These are phyloP conservation scores for Epithemia pelagica DNA, from an alignment of 108 stramenopile species.

Conservation along the genomic window DNA sequence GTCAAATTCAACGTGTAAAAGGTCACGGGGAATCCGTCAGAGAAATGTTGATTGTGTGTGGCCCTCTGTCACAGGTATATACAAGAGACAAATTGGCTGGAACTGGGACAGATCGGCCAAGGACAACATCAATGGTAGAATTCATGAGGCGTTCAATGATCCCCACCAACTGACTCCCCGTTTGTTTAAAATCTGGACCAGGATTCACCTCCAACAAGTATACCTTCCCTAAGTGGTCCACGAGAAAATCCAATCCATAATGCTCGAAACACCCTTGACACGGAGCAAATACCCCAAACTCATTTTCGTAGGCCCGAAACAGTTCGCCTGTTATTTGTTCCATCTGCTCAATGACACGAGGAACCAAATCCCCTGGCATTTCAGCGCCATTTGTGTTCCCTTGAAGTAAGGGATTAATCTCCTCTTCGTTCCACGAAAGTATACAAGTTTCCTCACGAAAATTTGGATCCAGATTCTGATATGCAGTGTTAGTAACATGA, in stretches of 20 bases:
- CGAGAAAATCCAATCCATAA: constrained; percentile 60
- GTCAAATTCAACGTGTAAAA: too few species aligned
- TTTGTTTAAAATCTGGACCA: constrained; percentile 55
- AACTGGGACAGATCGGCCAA: neutral
- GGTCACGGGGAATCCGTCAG: too few species aligned
- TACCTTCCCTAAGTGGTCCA: constrained; percentile 32
- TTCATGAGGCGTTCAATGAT: constrained; percentile 21
- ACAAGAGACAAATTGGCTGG: neutral
- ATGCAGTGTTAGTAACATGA: constrained; percentile 67
- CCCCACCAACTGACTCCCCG: constrained; percentile 18
- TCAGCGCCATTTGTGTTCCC: constrained; percentile 9
- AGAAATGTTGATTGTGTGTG: too few species aligned
- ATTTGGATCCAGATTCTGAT: constrained; percentile 28
- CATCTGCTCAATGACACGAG: constrained; percentile 20
- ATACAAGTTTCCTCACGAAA: constrained; percentile 49
- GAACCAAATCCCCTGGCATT: constrained; percentile 6
- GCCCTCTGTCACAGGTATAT: too few species aligned
- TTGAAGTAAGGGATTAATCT: constrained; percentile 14
- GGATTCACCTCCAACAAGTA: constrained; percentile 52
- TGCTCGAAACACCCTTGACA: constrained; percentile 47
- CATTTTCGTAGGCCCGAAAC: constrained; percentile 34
- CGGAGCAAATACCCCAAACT: constrained; percentile 47
- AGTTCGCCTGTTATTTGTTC: constrained; percentile 25
- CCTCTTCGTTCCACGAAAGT: constrained; percentile 11
- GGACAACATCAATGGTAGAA: constrained; percentile 18